Evolutionary conservation across 2,329 filamentous ascomycete genomes (phyloP), one percentile per base, ranked within the genome.

Genomic region (Trichoderma sp.): DNA sequence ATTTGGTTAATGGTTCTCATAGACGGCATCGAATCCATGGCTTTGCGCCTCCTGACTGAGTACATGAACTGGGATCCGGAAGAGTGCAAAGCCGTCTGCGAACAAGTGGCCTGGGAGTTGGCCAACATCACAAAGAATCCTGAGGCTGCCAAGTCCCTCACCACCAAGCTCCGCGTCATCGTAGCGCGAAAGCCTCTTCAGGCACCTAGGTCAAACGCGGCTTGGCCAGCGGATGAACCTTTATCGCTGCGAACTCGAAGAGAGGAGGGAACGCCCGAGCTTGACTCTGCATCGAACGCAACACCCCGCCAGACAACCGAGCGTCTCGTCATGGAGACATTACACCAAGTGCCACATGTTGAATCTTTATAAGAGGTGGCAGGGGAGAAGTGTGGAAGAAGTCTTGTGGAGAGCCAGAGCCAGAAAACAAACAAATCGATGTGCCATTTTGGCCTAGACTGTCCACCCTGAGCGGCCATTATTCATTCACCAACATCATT

Each of bases 1-100:
- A 81, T 87, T 59, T 87, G 84, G 84, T 78, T 87, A 37, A 82
- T 87, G 28, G 80, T 82, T 2, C 81, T 83, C 69, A 77, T 87
- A 37, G 84, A 86, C 67, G 81, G 82, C 3, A 74, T 86, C 34
- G 86, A 87, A 74, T 81, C 85, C 13, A 75, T 78, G 37, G 82
- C 78, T 51, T 74, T 88, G 70, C 81, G 86, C 39, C 79, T 84
- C 13, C 78, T 88, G 68, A 88, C 85, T 1, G 82, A 81, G 71
- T 79, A 85, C 59, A 82, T 86, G 78, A 83, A 79, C 8, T 88
- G 85, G 85, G 81, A 83, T 26, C 77, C 83, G 0, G 81, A 85
- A 1, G 77, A 82, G 39, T 85, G 84, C 68, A 82, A 83, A 58
- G 75, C 76, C 32, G 78, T 81, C 28, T 86, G 85, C 73, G 82